Evolutionary conservation across 1,139 yeast genomes (phyloP).

Genomic region (Scheffersomyces insectosa): DNA sequence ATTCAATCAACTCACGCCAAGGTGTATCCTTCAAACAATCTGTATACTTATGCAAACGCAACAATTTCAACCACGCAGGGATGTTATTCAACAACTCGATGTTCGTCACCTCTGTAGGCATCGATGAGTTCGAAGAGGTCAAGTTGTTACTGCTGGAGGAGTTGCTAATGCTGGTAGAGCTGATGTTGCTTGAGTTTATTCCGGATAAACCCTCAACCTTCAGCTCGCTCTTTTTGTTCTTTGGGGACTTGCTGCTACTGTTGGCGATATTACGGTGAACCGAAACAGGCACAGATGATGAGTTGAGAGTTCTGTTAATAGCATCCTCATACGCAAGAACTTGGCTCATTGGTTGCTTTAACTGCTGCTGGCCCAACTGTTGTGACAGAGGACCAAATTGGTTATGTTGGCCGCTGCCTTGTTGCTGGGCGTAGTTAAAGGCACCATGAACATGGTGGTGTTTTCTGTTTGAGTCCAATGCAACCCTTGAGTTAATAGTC

Average conservation of each 20-base stretch:
- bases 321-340: conserved; percentile 33
- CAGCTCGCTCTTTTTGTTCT: conserved; percentile 4
- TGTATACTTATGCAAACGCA: conserved; percentile 91
- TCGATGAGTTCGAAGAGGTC: conserved; percentile 25
- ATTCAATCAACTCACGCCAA: conserved; percentile 78
- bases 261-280: conserved; percentile 13
- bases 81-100: conserved; percentile 69
- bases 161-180: conserved; percentile 9
- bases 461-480: conserved; percentile 56
- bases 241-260: conserved; percentile 11
- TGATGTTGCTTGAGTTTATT: conserved; percentile 12
- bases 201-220: conserved; percentile 13
- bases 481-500: conserved; percentile 62
- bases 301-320: conserved; percentile 36
- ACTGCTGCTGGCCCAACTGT: conserved; percentile 10
- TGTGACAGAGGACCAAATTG: conserved; percentile 3
- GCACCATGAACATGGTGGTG: conserved; percentile 13
- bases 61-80: conserved; percentile 88
- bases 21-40: conserved; percentile 71
- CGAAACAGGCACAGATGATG: conserved; percentile 39
- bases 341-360: conserved; percentile 8
- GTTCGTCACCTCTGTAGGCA: conserved; percentile 68
- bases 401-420: conserved; percentile 5
- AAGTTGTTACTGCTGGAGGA: conserved; percentile 8
- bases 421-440: conserved; percentile 10